A percentile compares a stretch with the other conserved stretches of the same genome.
Conservation (phyloP, 2,329 filamentous ascomycete genomes). For the Coccinonectria pachysandricola region DNA sequence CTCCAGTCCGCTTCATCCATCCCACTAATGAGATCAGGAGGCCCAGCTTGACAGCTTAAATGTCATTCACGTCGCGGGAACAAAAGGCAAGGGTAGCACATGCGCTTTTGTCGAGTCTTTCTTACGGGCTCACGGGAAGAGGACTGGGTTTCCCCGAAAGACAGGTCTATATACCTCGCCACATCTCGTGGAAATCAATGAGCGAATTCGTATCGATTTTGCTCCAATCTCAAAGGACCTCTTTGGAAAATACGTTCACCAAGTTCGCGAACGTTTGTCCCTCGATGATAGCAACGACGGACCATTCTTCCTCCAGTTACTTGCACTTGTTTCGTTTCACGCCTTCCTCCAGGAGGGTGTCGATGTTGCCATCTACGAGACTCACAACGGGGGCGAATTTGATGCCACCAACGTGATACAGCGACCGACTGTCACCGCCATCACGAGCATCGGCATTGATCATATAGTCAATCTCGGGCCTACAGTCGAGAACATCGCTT, state of each 20-base stretch:
- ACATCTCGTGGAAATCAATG: conserved; percentile 31
- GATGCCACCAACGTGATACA: conserved; percentile 39
- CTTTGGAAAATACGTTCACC: conserved; percentile 35
- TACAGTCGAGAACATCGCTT: conserved; percentile 36
- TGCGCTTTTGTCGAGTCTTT: conserved; percentile 36
- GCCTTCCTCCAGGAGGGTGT: conserved; percentile 4
- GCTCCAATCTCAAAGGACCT: conserved; percentile 23
- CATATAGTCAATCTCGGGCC: conserved; percentile 33
- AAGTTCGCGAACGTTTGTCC: conserved; percentile 29
- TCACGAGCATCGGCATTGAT: conserved; percentile 37
- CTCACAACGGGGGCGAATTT: conserved; percentile 34
- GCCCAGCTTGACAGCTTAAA: conserved; percentile 17
- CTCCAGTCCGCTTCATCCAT: not conserved
- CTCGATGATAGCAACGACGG: conserved; percentile 1
- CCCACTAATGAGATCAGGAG: not conserved
- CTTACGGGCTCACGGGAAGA: conserved; percentile 21
- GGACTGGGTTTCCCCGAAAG: conserved; percentile 11
- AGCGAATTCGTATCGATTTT: conserved; percentile 33
- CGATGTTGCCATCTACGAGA: conserved; percentile 35
- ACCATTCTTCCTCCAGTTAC: conserved; percentile 2
- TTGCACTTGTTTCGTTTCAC: conserved; percentile 3
- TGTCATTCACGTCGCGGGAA: conserved; percentile 41
- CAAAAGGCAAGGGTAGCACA: conserved; percentile 45
- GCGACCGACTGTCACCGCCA: conserved; percentile 30
- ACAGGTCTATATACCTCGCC: conserved; percentile 41